These are phyloP conservation scores for Leucocoprinus sp. DNA, from an alignment of 768 basidiomycete species.

Conservation along the genomic window DNA sequence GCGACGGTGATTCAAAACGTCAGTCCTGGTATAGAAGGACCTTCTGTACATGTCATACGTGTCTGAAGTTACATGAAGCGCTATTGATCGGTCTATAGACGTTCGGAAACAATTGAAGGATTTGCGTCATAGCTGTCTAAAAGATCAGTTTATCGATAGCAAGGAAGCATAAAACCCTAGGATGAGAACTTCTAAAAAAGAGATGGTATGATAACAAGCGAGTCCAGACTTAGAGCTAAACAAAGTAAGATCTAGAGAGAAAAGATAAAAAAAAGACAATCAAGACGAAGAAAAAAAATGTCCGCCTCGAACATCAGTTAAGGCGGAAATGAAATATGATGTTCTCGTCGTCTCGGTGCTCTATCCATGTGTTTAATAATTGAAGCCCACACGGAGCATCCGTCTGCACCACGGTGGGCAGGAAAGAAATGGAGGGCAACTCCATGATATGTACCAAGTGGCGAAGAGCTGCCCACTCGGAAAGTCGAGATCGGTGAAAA, in stretches of 20 bases:
- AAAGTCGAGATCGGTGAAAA: not conserved
- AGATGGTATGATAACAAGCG: too few species aligned
- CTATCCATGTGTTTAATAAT: not conserved
- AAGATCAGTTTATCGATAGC: slow-evolving; percentile 2
- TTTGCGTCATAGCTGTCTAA: slow-evolving; percentile 1
- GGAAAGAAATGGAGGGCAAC: not conserved
- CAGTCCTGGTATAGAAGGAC: not conserved
- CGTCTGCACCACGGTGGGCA: not conserved
- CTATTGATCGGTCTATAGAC: not conserved
- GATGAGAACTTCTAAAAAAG: too few species aligned
- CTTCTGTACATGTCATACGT: too few species aligned
- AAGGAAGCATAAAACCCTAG: not conserved
- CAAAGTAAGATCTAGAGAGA: not conserved
- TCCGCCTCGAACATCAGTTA: not conserved
- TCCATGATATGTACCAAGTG: not conserved
- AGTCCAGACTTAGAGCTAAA: too few species aligned
- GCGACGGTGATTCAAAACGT: too few species aligned
- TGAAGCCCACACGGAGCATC: not conserved
- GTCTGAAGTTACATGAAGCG: not conserved
- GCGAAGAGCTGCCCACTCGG: not conserved
- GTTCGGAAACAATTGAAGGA: not conserved
- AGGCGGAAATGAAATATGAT: slow-evolving; percentile 8
- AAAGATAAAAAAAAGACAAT: not conserved
- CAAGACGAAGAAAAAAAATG: not conserved
- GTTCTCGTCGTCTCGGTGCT: not conserved